These are phyloP conservation scores for Alnus rubra DNA, from an alignment of 306 rosid genomes.

Conservation along the genomic window DNA sequence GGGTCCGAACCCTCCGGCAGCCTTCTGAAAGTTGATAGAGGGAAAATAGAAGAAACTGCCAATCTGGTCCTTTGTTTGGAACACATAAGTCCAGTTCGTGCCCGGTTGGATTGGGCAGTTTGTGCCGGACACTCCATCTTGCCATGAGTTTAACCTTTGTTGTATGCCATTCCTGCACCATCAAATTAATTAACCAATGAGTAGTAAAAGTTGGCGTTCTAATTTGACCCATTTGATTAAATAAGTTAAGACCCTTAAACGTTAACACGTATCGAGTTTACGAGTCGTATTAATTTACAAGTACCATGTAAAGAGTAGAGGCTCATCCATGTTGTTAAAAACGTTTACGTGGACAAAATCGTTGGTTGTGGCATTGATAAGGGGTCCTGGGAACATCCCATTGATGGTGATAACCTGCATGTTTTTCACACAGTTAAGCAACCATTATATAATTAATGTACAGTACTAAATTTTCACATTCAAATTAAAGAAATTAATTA, in stretches of 20 bases:
- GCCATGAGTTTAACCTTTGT: conserved; percentile 86
- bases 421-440: background rate
- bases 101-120: conserved; percentile 75
- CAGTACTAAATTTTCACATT: too few species aligned
- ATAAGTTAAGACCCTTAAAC: too few species aligned
- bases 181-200: too few species aligned
- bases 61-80: conserved; percentile 79
- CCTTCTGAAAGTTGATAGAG: conserved; percentile 75
- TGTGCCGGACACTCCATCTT: conserved; percentile 93
- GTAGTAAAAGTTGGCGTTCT: background rate
- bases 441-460: background rate
- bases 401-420: conserved; percentile 72
- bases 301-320: conserved; percentile 76
- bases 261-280: too few species aligned
- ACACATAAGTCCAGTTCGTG: conserved; percentile 67
- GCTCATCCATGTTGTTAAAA: conserved; percentile 66
- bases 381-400: conserved; percentile 85
- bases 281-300: too few species aligned
- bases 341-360: conserved; percentile 62
- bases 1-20: conserved; percentile 79
- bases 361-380: conserved; percentile 70
- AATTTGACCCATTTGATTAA: too few species aligned
- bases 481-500: background rate
- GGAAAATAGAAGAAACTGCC: conserved; percentile 87
- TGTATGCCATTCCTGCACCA: conserved; percentile 81